phyloP scores from a whole-genome alignment of 2,329 filamentous ascomycete species.

The Corinectria fuckeliana region DNA sequence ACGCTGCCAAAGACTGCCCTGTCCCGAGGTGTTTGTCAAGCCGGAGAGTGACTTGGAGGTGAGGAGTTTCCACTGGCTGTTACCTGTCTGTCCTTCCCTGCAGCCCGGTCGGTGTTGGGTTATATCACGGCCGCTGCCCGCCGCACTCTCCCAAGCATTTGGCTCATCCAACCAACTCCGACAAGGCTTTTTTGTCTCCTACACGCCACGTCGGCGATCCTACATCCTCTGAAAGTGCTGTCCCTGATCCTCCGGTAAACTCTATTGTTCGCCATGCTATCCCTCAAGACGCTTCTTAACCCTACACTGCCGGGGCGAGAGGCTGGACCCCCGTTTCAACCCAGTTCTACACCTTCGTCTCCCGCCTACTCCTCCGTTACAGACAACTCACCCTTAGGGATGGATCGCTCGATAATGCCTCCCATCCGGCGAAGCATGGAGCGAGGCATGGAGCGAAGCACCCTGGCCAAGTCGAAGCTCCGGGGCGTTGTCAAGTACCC shows the following conservation, averaged over 20 bases:
- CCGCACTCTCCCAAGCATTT: slow-evolving; percentile 34
- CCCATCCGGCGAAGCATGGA: slow-evolving; percentile 52
- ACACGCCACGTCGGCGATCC: slow-evolving; percentile 14
- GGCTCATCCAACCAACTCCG: slow-evolving; percentile 26
- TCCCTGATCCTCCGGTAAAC: slow-evolving; percentile 22
- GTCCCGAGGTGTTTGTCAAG: slow-evolving; percentile 38
- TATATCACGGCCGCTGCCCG: slow-evolving; percentile 40
- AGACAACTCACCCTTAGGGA: slow-evolving; percentile 8
- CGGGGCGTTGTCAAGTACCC: slow-evolving; percentile 75
- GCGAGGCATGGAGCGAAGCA: slow-evolving; percentile 59
- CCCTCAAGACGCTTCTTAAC: slow-evolving; percentile 71
- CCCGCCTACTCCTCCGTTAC: slow-evolving; percentile 20
- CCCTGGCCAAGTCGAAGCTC: slow-evolving; percentile 60
- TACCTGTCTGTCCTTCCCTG: slow-evolving; percentile 35
- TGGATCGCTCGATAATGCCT: slow-evolving; percentile 22
- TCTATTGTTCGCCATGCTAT: slow-evolving; percentile 59
- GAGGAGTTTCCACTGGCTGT: slow-evolving; percentile 31
- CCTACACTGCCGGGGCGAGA: slow-evolving; percentile 57
- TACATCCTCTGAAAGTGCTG: slow-evolving; percentile 2
- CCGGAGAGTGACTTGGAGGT: slow-evolving; percentile 31
- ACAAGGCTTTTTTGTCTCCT: slow-evolving; percentile 15
- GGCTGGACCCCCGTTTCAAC: slow-evolving; percentile 44
- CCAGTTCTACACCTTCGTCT: slow-evolving; percentile 43
- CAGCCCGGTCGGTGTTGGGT: slow-evolving; percentile 26
- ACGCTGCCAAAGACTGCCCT: slow-evolving; percentile 21